Evolutionary conservation across 306 rosid species (phyloP).

Genomic region (Geum urbanum): DNA sequence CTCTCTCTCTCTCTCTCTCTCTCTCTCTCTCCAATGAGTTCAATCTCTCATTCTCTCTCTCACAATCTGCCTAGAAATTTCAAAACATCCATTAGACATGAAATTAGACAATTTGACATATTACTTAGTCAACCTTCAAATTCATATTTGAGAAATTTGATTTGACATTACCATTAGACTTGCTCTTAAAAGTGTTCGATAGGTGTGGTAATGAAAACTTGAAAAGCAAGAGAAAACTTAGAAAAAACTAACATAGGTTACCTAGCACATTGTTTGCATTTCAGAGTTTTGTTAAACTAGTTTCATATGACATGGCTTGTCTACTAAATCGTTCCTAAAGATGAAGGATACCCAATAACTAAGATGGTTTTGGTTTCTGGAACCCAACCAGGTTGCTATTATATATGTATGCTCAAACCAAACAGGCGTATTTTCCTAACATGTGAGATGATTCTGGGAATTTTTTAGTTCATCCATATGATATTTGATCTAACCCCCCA

Average conservation of each 20-base stretch:
- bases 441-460: not conserved
- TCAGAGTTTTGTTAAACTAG: not conserved
- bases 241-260: too few relatives aligned
- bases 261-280: not conserved
- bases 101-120: too few relatives aligned
- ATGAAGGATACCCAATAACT: not conserved
- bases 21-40: too few relatives aligned
- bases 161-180: too few relatives aligned
- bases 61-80: too few relatives aligned
- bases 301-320: too few relatives aligned
- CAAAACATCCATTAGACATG: too few relatives aligned
- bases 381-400: not conserved
- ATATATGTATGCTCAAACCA: not conserved
- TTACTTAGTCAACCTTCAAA: too few relatives aligned
- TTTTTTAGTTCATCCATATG: not conserved
- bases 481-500: not conserved
- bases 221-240: not conserved
- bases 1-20: too few relatives aligned
- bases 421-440: not conserved
- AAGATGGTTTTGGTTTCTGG: not conserved
- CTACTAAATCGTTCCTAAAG: too few relatives aligned
- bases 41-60: too few relatives aligned
- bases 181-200: not conserved
- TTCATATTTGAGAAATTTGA: too few relatives aligned
- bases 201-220: not conserved